These are phyloP conservation scores for Septoria petroselini DNA, from an alignment of 2,329 filamentous ascomycete species.

Conservation along the genomic window DNA sequence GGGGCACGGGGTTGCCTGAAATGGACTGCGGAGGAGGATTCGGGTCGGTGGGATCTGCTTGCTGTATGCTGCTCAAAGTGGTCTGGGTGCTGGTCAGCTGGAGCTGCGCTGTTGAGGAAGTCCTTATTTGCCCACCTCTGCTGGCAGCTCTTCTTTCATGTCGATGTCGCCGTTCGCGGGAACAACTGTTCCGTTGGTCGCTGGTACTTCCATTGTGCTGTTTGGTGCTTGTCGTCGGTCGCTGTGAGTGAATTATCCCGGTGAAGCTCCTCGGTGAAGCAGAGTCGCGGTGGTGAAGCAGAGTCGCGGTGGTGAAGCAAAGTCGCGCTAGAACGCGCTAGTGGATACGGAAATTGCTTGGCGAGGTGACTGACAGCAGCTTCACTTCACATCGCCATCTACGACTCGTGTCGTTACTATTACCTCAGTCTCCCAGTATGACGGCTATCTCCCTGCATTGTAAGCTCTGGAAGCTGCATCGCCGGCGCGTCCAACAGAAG, in stretches of 20 bases:
- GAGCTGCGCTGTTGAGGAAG: slow-evolving; percentile 3
- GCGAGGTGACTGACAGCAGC: too few relatives aligned
- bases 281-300: too few relatives aligned
- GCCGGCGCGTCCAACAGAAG: too few relatives aligned
- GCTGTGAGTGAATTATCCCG: neutral
- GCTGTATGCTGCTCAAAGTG: slow-evolving; percentile 22
- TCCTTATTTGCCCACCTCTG: slow-evolving; percentile 28
- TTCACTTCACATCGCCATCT: too few relatives aligned
- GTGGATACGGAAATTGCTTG: too few relatives aligned
- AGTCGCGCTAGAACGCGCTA: too few relatives aligned
- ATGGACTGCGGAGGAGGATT: slow-evolving; percentile 28
- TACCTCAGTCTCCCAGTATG: too few relatives aligned
- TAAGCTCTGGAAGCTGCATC: too few relatives aligned
- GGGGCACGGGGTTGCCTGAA: slow-evolving; percentile 15
- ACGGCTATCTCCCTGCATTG: too few relatives aligned
- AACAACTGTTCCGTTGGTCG: slow-evolving; percentile 30
- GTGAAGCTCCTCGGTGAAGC: too few relatives aligned
- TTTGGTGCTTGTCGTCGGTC: slow-evolving; percentile 1
- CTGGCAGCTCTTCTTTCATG: slow-evolving; percentile 38
- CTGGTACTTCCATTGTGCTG: slow-evolving; percentile 32
- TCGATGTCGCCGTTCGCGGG: slow-evolving; percentile 31
- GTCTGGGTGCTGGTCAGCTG: slow-evolving; percentile 15
- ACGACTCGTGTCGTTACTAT: too few relatives aligned
- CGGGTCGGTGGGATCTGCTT: slow-evolving; percentile 29
- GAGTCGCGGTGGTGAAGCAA: too few relatives aligned